A percentile compares a stretch with the other conserved stretches of the same genome.
These are phyloP conservation scores for Chytriomyces sp. DNA, from an alignment of 192 early-diverging fungal genomes.

Conservation along the genomic window DNA sequence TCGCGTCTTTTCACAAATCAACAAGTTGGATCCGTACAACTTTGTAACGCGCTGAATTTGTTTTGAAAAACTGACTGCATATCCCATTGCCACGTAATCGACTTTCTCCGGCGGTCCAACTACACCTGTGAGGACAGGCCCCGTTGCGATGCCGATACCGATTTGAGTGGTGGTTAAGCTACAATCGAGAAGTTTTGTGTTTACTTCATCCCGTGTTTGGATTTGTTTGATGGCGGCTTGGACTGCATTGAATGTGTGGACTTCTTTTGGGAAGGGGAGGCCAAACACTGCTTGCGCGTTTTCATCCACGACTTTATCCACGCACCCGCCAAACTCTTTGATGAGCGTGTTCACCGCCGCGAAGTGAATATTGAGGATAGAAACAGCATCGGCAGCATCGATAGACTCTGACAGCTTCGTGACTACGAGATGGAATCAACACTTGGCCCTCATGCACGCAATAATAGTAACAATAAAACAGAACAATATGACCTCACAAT, in stretches of 20 bases:
- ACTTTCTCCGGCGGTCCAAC: conserved; percentile 38
- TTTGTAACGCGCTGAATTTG: conserved; percentile 39
- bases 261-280: conserved; percentile 18
- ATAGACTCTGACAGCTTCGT: conserved; percentile 6
- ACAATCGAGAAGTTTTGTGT: conserved; percentile 28
- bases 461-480: conserved; percentile 26
- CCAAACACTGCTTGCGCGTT: conserved; percentile 42
- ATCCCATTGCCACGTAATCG: conserved; percentile 38
- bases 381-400: conserved; percentile 24
- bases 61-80: conserved; percentile 33
- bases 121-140: conserved; percentile 33
- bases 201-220: conserved; percentile 34
- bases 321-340: conserved; percentile 15
- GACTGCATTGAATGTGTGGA: conserved; percentile 33
- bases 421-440: not conserved
- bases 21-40: conserved; percentile 40
- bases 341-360: conserved; percentile 17
- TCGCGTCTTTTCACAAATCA: conserved; percentile 50
- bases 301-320: conserved; percentile 37
- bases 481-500: too few relatives aligned
- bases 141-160: conserved; percentile 49
- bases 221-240: conserved; percentile 34
- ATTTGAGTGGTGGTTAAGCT: conserved; percentile 37
- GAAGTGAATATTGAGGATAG: conserved; percentile 28
- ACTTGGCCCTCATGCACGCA: not conserved